A percentile compares a stretch with the other conserved stretches of the same genome.
These are phyloP conservation scores for Diaporthe caulivora DNA, from an alignment of 2,329 filamentous ascomycete genomes.

Conservation along the genomic window DNA sequence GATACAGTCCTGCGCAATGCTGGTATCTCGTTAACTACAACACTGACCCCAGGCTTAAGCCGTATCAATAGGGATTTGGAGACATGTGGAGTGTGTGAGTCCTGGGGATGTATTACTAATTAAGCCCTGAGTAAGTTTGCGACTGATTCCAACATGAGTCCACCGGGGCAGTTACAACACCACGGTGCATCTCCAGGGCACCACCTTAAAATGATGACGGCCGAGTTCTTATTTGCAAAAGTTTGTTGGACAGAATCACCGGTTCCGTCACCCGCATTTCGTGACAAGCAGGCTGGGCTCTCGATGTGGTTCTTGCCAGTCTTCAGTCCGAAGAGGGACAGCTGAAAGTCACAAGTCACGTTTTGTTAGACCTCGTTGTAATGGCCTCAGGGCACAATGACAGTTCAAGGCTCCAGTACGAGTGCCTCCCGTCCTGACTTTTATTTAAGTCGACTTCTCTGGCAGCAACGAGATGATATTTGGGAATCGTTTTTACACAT, in stretches of 20 bases:
- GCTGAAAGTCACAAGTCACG: neutral
- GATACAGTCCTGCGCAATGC: too few species aligned
- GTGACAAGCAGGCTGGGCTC: neutral
- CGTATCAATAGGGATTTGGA: too few species aligned
- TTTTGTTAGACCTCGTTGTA: rapidly evolving
- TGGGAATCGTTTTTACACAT: neutral
- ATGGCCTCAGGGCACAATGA: neutral
- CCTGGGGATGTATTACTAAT: too few species aligned
- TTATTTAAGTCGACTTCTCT: neutral
- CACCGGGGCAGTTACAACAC: neutral
- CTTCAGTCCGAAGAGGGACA: neutral
- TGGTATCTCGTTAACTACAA: too few species aligned
- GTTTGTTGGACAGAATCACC: neutral
- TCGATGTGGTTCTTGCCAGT: neutral
- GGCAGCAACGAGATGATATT: neutral
- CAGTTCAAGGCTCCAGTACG: neutral
- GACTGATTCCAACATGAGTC: neutral
- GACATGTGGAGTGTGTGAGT: too few species aligned
- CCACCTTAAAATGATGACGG: too few species aligned
- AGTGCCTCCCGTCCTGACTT: neutral
- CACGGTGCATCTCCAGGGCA: too few species aligned
- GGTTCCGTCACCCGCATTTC: neutral
- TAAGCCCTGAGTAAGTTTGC: neutral
- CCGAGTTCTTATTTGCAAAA: too few species aligned
- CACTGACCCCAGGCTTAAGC: too few species aligned